A percentile compares a stretch with the other conserved stretches of the same genome.
These are phyloP conservation scores for Ustilago shanxiensis DNA, from an alignment of 1,284 basidiomycete genomes.

Conservation along the genomic window DNA sequence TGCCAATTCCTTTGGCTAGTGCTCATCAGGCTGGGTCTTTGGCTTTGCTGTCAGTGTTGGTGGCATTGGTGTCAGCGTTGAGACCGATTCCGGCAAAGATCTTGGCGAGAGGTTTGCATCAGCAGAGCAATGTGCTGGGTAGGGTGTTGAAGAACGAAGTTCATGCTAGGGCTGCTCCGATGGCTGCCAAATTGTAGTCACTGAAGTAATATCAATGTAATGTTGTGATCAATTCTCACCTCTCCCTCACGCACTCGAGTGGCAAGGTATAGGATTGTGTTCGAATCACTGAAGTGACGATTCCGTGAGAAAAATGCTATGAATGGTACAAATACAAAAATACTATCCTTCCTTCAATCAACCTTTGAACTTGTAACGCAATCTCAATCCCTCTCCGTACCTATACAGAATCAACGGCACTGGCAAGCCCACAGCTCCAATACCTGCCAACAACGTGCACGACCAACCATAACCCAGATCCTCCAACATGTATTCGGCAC, in stretches of 20 bases:
- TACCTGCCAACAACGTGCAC: conserved; percentile 70
- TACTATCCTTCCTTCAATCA: conserved; percentile 6
- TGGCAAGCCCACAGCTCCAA: conserved; percentile 71
- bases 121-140: conserved; percentile 7
- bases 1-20: conserved; percentile 91
- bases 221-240: background rate
- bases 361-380: conserved; percentile 51
- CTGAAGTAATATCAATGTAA: background rate
- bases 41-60: conserved; percentile 75
- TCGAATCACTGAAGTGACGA: background rate
- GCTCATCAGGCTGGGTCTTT: conserved; percentile 95
- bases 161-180: background rate
- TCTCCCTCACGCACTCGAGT: background rate
- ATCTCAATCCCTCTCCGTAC: conserved; percentile 70
- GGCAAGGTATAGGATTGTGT: no score
- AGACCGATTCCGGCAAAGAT: conserved; percentile 28
- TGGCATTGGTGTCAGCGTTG: conserved; percentile 30
- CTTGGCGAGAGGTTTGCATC: background rate
- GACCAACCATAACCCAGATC: conserved; percentile 72
- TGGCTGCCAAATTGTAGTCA: conserved; percentile 1
- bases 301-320: background rate
- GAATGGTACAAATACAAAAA: conserved; percentile 26
- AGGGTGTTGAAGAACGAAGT: conserved; percentile 18
- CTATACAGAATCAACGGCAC: conserved; percentile 71
- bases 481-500: conserved; percentile 71